These are phyloP conservation scores for Psidium friedrichsthalianum DNA, from an alignment of 345 rosid genomes.

Conservation along the genomic window DNA sequence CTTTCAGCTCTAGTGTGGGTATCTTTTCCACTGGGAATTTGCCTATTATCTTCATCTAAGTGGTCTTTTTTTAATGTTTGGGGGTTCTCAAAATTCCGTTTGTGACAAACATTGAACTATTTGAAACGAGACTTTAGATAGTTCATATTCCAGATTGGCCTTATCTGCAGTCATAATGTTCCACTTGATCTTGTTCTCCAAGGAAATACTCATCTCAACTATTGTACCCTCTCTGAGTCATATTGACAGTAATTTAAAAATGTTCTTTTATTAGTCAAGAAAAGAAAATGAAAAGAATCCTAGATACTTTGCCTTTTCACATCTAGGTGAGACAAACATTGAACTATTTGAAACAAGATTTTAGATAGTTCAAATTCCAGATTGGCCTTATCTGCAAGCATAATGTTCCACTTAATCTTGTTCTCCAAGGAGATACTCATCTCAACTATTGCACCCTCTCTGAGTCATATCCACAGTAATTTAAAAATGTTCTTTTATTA, in stretches of 20 bases:
- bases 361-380: background rate
- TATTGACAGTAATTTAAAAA: background rate
- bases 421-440: background rate
- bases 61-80: background rate
- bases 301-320: background rate
- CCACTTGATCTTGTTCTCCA: background rate
- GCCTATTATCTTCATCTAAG: background rate
- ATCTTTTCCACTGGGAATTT: background rate
- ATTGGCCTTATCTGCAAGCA: background rate
- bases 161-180: background rate
- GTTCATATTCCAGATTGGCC: background rate
- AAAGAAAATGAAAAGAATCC: background rate
- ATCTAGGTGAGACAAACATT: background rate
- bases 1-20: conserved; percentile 98
- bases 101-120: background rate
- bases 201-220: background rate
- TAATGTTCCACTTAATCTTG: background rate
- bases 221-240: background rate
- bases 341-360: background rate
- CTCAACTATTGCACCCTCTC: background rate
- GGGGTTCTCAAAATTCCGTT: background rate
- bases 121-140: background rate
- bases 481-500: background rate
- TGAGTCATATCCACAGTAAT: background rate
- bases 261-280: background rate